A percentile compares a stretch with the other conserved stretches of the same genome.
These are phyloP conservation scores for Trametes polyzona DNA, from an alignment of 1,284 basidiomycete genomes.

Conservation along the genomic window DNA sequence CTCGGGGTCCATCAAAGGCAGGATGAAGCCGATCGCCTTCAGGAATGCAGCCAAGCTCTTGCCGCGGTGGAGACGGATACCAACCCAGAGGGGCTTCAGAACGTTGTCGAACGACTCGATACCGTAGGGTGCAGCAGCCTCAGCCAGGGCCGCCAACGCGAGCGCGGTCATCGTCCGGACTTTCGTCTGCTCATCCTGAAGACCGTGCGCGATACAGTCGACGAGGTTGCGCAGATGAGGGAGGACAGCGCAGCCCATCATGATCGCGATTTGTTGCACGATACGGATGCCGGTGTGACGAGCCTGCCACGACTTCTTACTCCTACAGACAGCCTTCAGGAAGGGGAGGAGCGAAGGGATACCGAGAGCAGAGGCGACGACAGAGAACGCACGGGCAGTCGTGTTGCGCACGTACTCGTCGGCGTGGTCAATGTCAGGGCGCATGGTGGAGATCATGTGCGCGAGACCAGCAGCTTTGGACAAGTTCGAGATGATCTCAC, in stretches of 20 bases:
- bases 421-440: slow-evolving; percentile 99
- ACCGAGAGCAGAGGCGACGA: slow-evolving; percentile 97
- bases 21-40: slow-evolving; percentile 99
- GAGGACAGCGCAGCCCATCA: slow-evolving; percentile 99
- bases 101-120: slow-evolving; percentile 99
- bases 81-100: slow-evolving; percentile 97
- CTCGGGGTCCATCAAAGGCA: slow-evolving; percentile 99
- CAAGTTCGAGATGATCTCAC: slow-evolving; percentile 98
- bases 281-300: slow-evolving; percentile 99
- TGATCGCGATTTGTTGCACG: slow-evolving; percentile 99
- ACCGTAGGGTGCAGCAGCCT: slow-evolving; percentile 98
- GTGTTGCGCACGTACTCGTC: slow-evolving; percentile 99
- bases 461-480: slow-evolving; percentile 99
- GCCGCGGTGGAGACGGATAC: slow-evolving; percentile 96
- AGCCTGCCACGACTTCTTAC: slow-evolving; percentile 99
- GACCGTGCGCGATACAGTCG: slow-evolving; percentile 94
- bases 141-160: slow-evolving; percentile 94
- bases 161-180: slow-evolving; percentile 99
- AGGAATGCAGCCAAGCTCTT: slow-evolving; percentile 98
- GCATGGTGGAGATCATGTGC: slow-evolving; percentile 99
- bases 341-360: slow-evolving; percentile 98
- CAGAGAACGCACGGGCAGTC: slow-evolving; percentile 98
- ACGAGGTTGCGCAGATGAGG: slow-evolving; percentile 97
- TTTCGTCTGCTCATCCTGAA: slow-evolving; percentile 98
- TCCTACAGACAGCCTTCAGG: slow-evolving; percentile 97